A percentile compares a stretch with the other conserved stretches of the same genome.
phyloP scores from a whole-genome alignment of 768 basidiomycete species.

The Austroboletus festivus region DNA sequence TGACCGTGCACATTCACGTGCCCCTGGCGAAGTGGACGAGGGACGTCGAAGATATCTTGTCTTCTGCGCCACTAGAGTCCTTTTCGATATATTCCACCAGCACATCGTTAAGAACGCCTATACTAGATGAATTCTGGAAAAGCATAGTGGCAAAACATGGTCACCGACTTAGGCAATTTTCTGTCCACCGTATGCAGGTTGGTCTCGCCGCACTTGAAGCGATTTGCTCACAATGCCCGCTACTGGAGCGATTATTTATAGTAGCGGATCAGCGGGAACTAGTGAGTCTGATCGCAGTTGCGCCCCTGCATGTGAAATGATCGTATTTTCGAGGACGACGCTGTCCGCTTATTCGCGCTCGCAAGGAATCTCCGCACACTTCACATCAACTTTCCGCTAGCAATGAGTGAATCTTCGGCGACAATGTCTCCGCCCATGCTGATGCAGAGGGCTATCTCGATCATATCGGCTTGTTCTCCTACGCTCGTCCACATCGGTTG shows the following conservation, averaged over 20 bases:
- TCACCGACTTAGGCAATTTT: constrained; percentile 50
- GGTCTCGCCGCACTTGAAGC: constrained; percentile 44
- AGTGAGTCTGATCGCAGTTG: constrained; percentile 30
- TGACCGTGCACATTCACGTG: constrained; percentile 44
- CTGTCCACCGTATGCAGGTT: constrained; percentile 62
- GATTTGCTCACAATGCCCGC: constrained; percentile 53
- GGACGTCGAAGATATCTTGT: constrained; percentile 42
- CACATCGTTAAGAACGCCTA: constrained; percentile 36
- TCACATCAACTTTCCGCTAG: constrained; percentile 55
- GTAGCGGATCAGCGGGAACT: constrained; percentile 46
- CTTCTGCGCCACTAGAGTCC: constrained; percentile 47
- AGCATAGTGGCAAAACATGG: constrained; percentile 51
- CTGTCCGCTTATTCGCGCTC: constrained; percentile 35
- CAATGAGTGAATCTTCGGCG: constrained; percentile 13
- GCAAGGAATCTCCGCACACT: constrained; percentile 50
- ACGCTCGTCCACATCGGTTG: constrained; percentile 63
- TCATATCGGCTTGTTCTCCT: constrained; percentile 49
- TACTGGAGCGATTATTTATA: constrained; percentile 63
- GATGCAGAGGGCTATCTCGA: constrained; percentile 38
- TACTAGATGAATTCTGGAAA: constrained; percentile 49
- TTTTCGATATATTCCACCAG: constrained; percentile 63
- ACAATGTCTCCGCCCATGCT: constrained; percentile 15
- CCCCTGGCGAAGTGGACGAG: constrained; percentile 44
- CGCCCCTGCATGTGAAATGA: neutral
- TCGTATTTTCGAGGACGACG: constrained; percentile 14